Base-by-base conservation (phyloP, 495 filamentous ascomycete genomes). In the Annulohypoxylon bovei region DNA sequence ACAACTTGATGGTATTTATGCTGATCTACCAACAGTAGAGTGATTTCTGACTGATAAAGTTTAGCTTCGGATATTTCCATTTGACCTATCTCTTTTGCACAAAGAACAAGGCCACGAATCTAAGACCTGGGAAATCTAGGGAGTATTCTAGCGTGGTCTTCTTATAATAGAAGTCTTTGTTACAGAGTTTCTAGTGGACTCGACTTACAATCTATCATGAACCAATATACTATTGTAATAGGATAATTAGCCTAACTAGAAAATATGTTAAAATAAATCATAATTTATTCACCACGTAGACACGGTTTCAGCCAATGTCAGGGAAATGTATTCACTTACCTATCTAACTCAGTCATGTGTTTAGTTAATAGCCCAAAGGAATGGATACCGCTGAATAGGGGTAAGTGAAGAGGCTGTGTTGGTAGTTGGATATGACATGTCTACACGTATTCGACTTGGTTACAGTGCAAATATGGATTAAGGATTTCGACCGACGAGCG, bases 21-120 rank as follows among this genome's bases (percentile, higher is more conserved):
- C 47, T 14, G 22, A 42, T 63, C 47, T 59, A 30, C 55, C 20
- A 32, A 47, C 32, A 9, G 5, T 1, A 22, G 7, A 25, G 18
- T 37, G 39, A 57, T 47, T 22, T 57, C 7, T 57, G 28, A 57
- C 28, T 56, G 50, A 49, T 18, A 37, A 56, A 46, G 60, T 33
- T 23, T 27, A 46, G 18, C 25, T 35, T 55, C 50, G 39, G 35
- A 20, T 35, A 55, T 56, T 11, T 53, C 60, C 27, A 30, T 23
- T 16, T n/a, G 12, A 9, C 28, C 44, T 40, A 18, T 50, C 35
- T 33, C 22, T n/a, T 49, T 23, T 30, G 25, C 23, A 62, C 44
- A 49, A 50, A 62, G 44, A 50, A 18, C 27, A 5, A 47, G 16
- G 11, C 16, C 39, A 52, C 6, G 22, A 30, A 46, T 44, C 40